phyloP scores from a whole-genome alignment of 192 early-diverging fungal species.

The Chytriomyces confervae region DNA sequence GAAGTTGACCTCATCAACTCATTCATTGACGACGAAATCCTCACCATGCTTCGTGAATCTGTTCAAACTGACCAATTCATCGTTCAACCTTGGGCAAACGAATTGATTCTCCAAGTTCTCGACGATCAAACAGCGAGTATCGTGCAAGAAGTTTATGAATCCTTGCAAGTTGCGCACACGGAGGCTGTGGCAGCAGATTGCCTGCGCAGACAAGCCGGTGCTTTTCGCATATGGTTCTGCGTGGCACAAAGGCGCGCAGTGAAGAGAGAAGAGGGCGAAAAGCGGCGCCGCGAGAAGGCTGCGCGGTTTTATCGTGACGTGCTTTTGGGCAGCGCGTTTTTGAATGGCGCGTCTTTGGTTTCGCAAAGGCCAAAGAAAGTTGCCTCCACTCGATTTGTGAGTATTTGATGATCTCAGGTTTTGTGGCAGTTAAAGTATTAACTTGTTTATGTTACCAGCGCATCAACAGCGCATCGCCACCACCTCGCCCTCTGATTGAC shows the following conservation, averaged over 20 bases:
- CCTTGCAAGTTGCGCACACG: neutral
- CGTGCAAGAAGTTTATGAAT: neutral
- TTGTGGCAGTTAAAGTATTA: neutral
- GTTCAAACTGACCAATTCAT: neutral
- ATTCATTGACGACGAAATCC: constrained; percentile 1
- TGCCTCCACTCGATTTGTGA: neutral
- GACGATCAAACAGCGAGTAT: neutral
- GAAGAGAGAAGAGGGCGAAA: neutral
- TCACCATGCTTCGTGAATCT: neutral
- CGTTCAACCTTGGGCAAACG: neutral
- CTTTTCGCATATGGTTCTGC: constrained; percentile 17
- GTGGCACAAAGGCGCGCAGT: neutral
- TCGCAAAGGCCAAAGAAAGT: neutral
- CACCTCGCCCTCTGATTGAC: too few species aligned
- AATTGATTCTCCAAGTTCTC: neutral
- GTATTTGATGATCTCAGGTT: neutral
- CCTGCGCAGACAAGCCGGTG: neutral
- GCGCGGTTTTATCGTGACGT: constrained; percentile 24
- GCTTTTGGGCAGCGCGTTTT: neutral
- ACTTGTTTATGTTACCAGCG: neutral
- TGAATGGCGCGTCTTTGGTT: neutral
- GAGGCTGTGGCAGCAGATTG: neutral
- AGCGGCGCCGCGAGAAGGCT: constrained; percentile 16
- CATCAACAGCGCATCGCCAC: neutral
- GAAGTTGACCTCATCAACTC: neutral